Evolutionary conservation across 495 filamentous ascomycete species (phyloP).

Genomic region (Friedmanniomyces endolithicus): DNA sequence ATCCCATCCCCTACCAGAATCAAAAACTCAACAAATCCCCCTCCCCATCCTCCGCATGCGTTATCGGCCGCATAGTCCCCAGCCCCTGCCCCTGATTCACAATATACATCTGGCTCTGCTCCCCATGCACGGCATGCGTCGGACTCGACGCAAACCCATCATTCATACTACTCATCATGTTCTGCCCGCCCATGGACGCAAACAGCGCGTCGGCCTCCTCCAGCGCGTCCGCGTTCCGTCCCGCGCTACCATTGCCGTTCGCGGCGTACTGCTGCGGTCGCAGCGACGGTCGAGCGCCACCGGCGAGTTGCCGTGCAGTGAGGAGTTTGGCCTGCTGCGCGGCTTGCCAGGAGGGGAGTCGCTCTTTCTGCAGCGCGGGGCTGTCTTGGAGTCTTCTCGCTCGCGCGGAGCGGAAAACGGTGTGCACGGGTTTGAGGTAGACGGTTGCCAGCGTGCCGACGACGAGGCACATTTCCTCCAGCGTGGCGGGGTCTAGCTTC

Average conservation of each 20-base stretch:
- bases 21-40: slow-evolving; percentile 22
- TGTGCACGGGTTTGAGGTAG: slow-evolving; percentile 93
- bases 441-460: slow-evolving; percentile 94
- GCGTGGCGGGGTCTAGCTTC: slow-evolving; percentile 77
- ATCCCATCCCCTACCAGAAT: neutral
- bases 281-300: neutral
- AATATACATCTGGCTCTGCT: slow-evolving; percentile 37
- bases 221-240: slow-evolving; percentile 50
- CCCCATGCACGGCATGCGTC: slow-evolving; percentile 23
- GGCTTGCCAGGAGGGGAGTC: slow-evolving; percentile 35
- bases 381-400: slow-evolving; percentile 63
- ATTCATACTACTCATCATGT: slow-evolving; percentile 3
- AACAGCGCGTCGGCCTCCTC: slow-evolving; percentile 81
- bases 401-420: slow-evolving; percentile 88
- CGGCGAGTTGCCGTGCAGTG: slow-evolving; percentile 6
- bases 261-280: neutral
- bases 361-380: slow-evolving; percentile 68
- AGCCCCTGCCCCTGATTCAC: slow-evolving; percentile 57
- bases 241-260: slow-evolving; percentile 22
- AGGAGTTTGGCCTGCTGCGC: slow-evolving; percentile 18
- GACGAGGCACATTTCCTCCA: slow-evolving; percentile 94
- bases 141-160: slow-evolving; percentile 36
- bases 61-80: slow-evolving; percentile 40
- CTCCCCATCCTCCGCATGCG: slow-evolving; percentile 18
- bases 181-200: slow-evolving; percentile 54